A percentile compares a stretch with the other conserved stretches of the same genome.
Conservation (phyloP, 805 yeast genomes). For the Tetrapisispora namnaoensis region DNA sequence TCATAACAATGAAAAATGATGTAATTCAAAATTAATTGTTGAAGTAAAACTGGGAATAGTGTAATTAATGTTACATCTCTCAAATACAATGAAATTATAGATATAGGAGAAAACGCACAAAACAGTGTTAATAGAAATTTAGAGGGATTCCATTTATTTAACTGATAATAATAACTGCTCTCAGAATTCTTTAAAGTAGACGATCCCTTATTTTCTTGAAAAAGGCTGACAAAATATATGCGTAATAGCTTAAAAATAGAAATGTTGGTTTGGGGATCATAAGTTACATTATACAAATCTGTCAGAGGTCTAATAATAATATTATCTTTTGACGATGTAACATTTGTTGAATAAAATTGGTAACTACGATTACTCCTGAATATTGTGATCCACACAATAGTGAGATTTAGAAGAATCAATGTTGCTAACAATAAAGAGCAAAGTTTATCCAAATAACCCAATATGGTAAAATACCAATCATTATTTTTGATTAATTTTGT, state of each 20-base stretch:
- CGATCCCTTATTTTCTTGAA: conserved; percentile 6
- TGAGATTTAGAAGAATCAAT: conserved; percentile 10
- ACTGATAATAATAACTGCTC: conserved; percentile 40
- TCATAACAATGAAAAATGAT: conserved; percentile 38
- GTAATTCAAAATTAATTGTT: conserved; percentile 33
- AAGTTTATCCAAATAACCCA: conserved; percentile 11
- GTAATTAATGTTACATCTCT: conserved; percentile 32
- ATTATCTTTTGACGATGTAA: conserved; percentile 4
- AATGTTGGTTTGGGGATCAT: conserved; percentile 12
- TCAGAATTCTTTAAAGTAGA: background rate
- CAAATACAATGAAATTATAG: conserved; percentile 34
- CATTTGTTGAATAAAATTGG: conserved; percentile 14
- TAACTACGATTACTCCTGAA: conserved; percentile 15
- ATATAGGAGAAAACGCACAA: conserved; percentile 51
- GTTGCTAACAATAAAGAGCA: conserved; percentile 4
- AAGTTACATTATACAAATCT: conserved; percentile 14
- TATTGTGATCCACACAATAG: conserved; percentile 13
- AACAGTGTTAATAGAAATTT: conserved; percentile 43
- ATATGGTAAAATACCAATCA: conserved; percentile 8
- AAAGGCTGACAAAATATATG: conserved; percentile 7
- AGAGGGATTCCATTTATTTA: conserved; percentile 61
- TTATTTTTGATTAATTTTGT: background rate
- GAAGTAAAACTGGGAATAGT: conserved; percentile 28
- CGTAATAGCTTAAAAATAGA: conserved; percentile 19
- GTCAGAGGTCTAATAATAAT: background rate